Percentiles rank a stretch among this genome's conserved stretches.
Evolutionary conservation across 2,329 filamentous ascomycete species (phyloP).

Genomic region (Zelopaecilomyces penicillatus): DNA sequence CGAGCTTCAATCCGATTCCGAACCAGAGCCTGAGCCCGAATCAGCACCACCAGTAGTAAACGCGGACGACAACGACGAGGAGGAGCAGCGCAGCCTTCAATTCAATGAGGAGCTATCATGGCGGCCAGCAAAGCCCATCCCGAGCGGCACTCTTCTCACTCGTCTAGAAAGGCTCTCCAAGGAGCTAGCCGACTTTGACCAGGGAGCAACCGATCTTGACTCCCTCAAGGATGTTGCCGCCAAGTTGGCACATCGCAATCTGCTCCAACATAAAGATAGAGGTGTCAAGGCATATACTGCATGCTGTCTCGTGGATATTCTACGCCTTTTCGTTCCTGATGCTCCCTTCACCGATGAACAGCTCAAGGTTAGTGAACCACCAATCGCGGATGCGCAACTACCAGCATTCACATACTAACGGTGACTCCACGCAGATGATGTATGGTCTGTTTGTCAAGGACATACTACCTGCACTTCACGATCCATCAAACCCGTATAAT

Average conservation of each 20-base stretch:
- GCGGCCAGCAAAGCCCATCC: conserved; percentile 83
- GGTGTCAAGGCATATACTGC: conserved; percentile 85
- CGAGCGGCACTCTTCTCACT: conserved; percentile 70
- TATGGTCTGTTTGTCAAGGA: conserved; percentile 81
- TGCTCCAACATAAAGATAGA: conserved; percentile 85
- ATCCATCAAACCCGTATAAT: conserved; percentile 84
- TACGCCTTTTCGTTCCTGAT: conserved; percentile 87
- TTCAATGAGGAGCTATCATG: conserved; percentile 87
- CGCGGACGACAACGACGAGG: conserved; percentile 15
- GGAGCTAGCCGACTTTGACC: conserved; percentile 78
- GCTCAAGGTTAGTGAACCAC: conserved; percentile 59
- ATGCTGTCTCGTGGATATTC: conserved; percentile 85
- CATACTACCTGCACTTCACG: conserved; percentile 75
- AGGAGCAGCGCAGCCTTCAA: conserved; percentile 42
- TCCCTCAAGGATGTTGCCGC: conserved; percentile 78
- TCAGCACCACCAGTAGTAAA: conserved; percentile 6
- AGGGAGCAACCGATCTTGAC: conserved; percentile 75
- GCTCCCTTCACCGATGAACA: conserved; percentile 87
- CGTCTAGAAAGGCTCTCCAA: conserved; percentile 73
- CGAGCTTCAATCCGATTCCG: conserved; percentile 7
- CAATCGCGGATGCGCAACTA: not conserved
- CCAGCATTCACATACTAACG: conserved; percentile 6
- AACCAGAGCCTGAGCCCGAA: not conserved
- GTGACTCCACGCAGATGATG: conserved; percentile 57
- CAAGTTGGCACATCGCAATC: conserved; percentile 71